phyloP scores from a whole-genome alignment of 2,329 filamentous ascomycete genomes.

The Exophiala spinifera region DNA sequence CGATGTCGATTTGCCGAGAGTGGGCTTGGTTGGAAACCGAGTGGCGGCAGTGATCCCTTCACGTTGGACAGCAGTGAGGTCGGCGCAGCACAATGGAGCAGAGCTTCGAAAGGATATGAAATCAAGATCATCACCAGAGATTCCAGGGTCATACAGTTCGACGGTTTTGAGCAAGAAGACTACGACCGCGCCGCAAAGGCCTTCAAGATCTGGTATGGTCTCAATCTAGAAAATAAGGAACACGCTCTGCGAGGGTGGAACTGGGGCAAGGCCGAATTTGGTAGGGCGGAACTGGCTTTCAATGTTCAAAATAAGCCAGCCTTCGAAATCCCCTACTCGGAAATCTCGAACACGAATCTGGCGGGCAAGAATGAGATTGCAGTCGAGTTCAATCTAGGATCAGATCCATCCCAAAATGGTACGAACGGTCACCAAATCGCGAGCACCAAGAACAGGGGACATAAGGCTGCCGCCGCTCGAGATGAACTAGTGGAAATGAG shows the following conservation, averaged over 20 bases:
- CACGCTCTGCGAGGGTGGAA: conserved; percentile 97
- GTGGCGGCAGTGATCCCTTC: conserved; percentile 76
- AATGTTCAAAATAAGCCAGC: conserved; percentile 95
- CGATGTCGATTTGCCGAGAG: conserved; percentile 94
- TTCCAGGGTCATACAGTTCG: conserved; percentile 83
- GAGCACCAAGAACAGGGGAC: conserved; percentile 68
- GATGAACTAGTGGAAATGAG: conserved; percentile 98
- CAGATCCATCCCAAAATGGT: conserved; percentile 67
- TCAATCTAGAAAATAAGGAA: conserved; percentile 86
- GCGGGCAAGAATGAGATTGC: conserved; percentile 97
- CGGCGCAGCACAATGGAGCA: conserved; percentile 86
- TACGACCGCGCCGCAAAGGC: conserved; percentile 85
- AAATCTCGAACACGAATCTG: conserved; percentile 96
- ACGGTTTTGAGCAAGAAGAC: conserved; percentile 93
- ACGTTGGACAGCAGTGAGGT: conserved; percentile 88
- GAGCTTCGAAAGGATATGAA: conserved; percentile 87
- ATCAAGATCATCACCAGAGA: conserved; percentile 85
- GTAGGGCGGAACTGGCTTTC: conserved; percentile 90
- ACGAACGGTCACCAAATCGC: conserved; percentile 72
- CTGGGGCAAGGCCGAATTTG: conserved; percentile 97
- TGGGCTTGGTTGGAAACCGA: conserved; percentile 92
- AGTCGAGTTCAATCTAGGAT: conserved; percentile 81
- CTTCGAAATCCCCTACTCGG: conserved; percentile 94
- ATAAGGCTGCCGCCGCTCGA: conserved; percentile 81
- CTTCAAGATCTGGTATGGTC: conserved; percentile 98